These are phyloP conservation scores for Paracorniculantispora psalliotae DNA, from an alignment of 2,329 filamentous ascomycete species.

Conservation along the genomic window DNA sequence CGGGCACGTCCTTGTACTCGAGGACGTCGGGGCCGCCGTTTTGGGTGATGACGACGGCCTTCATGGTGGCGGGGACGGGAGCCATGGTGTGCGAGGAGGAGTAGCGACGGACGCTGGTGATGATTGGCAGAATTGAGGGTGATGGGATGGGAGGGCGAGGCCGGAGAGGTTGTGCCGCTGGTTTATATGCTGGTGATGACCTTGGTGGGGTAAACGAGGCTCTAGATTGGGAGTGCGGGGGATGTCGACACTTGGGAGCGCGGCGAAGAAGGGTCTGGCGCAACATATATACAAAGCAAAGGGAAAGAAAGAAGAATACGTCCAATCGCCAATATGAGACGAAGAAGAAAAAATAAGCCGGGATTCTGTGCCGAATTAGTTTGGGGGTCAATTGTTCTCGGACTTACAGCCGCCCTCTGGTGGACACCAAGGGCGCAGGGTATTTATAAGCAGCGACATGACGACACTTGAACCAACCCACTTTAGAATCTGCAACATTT, in stretches of 20 bases:
- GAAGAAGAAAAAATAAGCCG: background rate
- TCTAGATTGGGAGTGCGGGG: conserved; percentile 1
- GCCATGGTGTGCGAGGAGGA: conserved; percentile 47
- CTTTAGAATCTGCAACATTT: too few species aligned
- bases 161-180: background rate
- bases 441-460: background rate
- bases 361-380: too few species aligned
- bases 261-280: background rate
- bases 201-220: background rate
- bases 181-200: background rate
- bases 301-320: background rate
- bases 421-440: too few species aligned
- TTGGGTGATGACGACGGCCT: conserved; percentile 60
- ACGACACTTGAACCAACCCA: background rate
- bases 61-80: conserved; percentile 67
- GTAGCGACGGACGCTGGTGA: background rate
- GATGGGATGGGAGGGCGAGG: background rate
- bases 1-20: conserved; percentile 62
- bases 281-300: background rate
- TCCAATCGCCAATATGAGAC: too few species aligned
- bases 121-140: background rate
- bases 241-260: conserved; percentile 1
- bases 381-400: background rate
- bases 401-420: background rate
- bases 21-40: conserved; percentile 66